phyloP scores from a whole-genome alignment of 164 flowering plant genomes.

The Aristolochia californica region DNA sequence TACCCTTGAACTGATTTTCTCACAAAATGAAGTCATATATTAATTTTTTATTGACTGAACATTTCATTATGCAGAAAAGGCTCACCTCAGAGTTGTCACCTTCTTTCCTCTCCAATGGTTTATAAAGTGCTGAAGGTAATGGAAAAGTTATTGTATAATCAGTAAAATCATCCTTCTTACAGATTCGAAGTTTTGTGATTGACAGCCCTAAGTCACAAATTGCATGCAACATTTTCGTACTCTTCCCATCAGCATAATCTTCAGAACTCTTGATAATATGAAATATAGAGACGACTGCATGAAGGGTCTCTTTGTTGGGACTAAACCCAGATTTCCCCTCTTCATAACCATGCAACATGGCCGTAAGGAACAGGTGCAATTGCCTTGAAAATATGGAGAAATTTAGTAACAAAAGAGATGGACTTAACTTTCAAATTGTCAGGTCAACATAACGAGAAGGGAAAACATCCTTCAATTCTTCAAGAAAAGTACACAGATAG shows the following conservation, averaged over 20 bases:
- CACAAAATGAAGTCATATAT: no score
- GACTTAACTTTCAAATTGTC: constrained; percentile 1
- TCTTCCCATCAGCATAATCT: constrained; percentile 51
- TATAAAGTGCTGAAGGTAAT: constrained; percentile 54
- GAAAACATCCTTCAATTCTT: no score
- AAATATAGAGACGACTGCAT: constrained; percentile 43
- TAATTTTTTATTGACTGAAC: no score
- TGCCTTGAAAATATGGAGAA: constrained; percentile 32
- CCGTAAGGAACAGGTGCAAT: constrained; percentile 53
- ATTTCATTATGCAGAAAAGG: no score
- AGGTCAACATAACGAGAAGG: not conserved
- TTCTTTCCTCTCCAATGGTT: constrained; percentile 36
- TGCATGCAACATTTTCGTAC: constrained; percentile 75
- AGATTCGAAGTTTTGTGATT: constrained; percentile 47
- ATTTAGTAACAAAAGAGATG: not conserved
- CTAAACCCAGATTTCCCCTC: constrained; percentile 42
- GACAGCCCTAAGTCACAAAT: constrained; percentile 79
- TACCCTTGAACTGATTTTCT: no score
- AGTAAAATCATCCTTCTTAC: constrained; percentile 34
- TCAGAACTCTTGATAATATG: constrained; percentile 54
- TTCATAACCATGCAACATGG: constrained; percentile 60
- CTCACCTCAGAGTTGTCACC: constrained; percentile 20
- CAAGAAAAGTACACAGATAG: no score
- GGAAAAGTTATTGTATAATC: constrained; percentile 24
- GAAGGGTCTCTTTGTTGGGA: constrained; percentile 27